These are phyloP conservation scores for Chrysosporium keratinophilum DNA, from an alignment of 2,329 filamentous ascomycete genomes.

Conservation along the genomic window DNA sequence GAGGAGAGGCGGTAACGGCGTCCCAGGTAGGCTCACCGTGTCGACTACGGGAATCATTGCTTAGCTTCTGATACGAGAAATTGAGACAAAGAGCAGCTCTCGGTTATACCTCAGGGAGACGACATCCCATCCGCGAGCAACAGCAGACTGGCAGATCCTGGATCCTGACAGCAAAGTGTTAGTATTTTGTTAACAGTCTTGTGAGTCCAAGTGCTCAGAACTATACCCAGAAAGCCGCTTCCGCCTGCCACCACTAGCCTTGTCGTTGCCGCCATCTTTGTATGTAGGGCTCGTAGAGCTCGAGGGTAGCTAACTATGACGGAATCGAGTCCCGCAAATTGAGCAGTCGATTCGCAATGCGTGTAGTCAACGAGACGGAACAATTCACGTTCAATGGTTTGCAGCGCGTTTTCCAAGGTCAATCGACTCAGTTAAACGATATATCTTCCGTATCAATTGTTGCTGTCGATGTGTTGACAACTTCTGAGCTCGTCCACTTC, in stretches of 20 bases:
- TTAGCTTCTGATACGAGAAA: slow-evolving; percentile 1
- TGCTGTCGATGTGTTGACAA: too few relatives aligned
- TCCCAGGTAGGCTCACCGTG: slow-evolving; percentile 85
- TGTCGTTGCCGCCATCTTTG: slow-evolving; percentile 41
- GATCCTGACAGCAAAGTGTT: slow-evolving; percentile 38
- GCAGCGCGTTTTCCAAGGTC: too few relatives aligned
- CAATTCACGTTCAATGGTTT: neutral
- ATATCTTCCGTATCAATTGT: too few relatives aligned
- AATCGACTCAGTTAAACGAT: too few relatives aligned
- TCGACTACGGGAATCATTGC: slow-evolving; percentile 47
- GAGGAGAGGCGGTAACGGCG: slow-evolving; percentile 60
- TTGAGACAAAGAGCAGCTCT: neutral
- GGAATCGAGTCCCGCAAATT: neutral
- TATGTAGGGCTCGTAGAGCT: neutral
- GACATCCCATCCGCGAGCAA: slow-evolving; percentile 78
- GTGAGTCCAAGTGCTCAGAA: neutral
- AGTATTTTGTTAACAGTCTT: neutral
- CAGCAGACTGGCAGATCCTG: slow-evolving; percentile 83
- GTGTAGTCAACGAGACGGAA: neutral
- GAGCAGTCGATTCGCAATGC: neutral
- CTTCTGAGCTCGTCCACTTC: neutral
- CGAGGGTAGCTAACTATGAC: neutral
- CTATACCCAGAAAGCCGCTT: slow-evolving; percentile 71
- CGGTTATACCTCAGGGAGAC: slow-evolving; percentile 71
- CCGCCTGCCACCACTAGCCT: slow-evolving; percentile 85